phyloP scores from a whole-genome alignment of 805 yeast genomes.

The Nakazawaea wickerhamii region DNA sequence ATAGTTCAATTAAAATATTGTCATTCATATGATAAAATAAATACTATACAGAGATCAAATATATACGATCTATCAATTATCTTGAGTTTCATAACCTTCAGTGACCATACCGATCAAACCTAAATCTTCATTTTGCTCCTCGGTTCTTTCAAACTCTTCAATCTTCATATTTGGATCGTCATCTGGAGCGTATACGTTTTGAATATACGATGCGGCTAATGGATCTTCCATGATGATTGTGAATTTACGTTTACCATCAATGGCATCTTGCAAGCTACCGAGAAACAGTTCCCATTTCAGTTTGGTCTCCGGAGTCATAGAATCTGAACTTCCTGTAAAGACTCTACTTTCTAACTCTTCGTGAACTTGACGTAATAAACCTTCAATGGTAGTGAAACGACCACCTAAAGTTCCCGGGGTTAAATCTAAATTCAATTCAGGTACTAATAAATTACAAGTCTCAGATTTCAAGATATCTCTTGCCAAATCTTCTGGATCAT shows the following conservation, averaged over 20 bases:
- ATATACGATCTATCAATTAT: not conserved
- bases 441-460: conserved; percentile 79
- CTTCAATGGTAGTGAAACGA: conserved; percentile 95
- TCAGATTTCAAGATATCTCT: conserved; percentile 94
- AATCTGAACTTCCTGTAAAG: conserved; percentile 79
- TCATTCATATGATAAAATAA: not conserved
- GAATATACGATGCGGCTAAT: conserved; percentile 89
- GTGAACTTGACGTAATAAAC: conserved; percentile 79
- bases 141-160: conserved; percentile 86
- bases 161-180: conserved; percentile 91
- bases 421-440: conserved; percentile 85
- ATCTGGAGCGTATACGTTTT: conserved; percentile 98
- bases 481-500: conserved; percentile 87
- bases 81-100: conserved; percentile 8
- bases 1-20: no score
- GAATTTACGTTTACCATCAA: conserved; percentile 75
- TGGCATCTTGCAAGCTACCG: conserved; percentile 66
- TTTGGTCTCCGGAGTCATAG: conserved; percentile 77
- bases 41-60: not conserved
- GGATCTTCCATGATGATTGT: conserved; percentile 93
- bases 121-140: conserved; percentile 84
- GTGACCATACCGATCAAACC: conserved; percentile 59
- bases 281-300: conserved; percentile 82
- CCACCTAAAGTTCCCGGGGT: conserved; percentile 98
- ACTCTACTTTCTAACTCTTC: conserved; percentile 87